Evolutionary conservation across 345 rosid genomes (phyloP).

Genomic region (Salix dunnii): DNA sequence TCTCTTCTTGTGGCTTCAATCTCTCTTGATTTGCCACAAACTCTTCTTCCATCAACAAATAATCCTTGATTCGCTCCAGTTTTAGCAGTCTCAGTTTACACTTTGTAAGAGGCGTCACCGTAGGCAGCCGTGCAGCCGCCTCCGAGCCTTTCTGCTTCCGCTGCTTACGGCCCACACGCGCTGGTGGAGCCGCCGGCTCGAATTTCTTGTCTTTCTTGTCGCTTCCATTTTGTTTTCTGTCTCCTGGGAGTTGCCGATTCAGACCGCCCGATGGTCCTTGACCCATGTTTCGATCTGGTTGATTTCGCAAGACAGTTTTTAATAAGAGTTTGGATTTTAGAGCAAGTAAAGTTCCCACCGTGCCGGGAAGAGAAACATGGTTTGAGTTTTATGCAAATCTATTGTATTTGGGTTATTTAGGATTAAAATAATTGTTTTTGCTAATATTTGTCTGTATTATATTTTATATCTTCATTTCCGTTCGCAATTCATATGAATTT

Average conservation of each 20-base stretch:
- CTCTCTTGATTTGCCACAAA: conserved; percentile 89
- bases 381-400: too few species aligned
- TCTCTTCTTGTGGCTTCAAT: conserved; percentile 92
- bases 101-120: conserved; percentile 75
- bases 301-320: background rate
- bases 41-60: conserved; percentile 92
- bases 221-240: conserved; percentile 63
- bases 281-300: conserved; percentile 45
- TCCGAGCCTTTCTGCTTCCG: conserved; percentile 87
- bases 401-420: too few species aligned
- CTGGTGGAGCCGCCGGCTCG: conserved; percentile 88
- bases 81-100: conserved; percentile 81
- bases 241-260: conserved; percentile 66
- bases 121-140: conserved; percentile 85
- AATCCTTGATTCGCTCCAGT: conserved; percentile 85
- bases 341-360: conserved; percentile 5
- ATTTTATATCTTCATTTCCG: too few species aligned
- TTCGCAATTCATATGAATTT: too few species aligned
- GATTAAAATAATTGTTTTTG: too few species aligned
- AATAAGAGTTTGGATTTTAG: conserved; percentile 9
- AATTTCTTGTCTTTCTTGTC: conserved; percentile 92
- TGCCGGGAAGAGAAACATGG: too few species aligned
- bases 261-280: conserved; percentile 88
- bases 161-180: conserved; percentile 85
- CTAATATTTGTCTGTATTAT: too few species aligned